Conservation (phyloP, 2,329 filamentous ascomycete species). For the Magnaporthiopsis poae region DNA sequence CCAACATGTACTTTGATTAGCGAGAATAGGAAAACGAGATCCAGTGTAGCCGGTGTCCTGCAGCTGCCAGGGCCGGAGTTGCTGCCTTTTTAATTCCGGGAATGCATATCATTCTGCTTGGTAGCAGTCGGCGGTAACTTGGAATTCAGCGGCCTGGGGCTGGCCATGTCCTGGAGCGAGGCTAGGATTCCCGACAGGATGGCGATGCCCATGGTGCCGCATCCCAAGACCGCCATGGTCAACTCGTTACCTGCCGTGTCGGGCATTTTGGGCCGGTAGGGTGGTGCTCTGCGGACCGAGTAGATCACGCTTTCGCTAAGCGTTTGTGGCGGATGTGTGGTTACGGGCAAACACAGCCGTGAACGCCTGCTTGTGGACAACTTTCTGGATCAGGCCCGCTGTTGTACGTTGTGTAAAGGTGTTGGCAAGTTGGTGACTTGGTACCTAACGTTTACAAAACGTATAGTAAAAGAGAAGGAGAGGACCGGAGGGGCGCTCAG, state of each 20-base stretch:
- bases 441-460: background rate
- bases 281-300: background rate
- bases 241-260: constrained; percentile 26
- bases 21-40: too few relatives aligned
- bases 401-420: background rate
- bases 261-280: background rate
- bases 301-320: background rate
- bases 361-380: background rate
- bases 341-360: background rate
- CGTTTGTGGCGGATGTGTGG: background rate
- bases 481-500: background rate
- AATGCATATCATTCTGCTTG: too few relatives aligned
- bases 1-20: too few relatives aligned
- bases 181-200: constrained; percentile 72
- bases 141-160: constrained; percentile 34
- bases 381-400: background rate
- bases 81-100: too few relatives aligned
- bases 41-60: too few relatives aligned
- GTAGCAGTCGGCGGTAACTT: too few relatives aligned
- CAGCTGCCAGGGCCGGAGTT: too few relatives aligned
- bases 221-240: constrained; percentile 72
- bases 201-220: constrained; percentile 76
- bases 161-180: constrained; percentile 49
- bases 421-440: background rate
- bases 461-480: background rate